These are phyloP conservation scores for Vitis cinerea DNA, from an alignment of 164 flowering plant genomes.

Conservation along the genomic window DNA sequence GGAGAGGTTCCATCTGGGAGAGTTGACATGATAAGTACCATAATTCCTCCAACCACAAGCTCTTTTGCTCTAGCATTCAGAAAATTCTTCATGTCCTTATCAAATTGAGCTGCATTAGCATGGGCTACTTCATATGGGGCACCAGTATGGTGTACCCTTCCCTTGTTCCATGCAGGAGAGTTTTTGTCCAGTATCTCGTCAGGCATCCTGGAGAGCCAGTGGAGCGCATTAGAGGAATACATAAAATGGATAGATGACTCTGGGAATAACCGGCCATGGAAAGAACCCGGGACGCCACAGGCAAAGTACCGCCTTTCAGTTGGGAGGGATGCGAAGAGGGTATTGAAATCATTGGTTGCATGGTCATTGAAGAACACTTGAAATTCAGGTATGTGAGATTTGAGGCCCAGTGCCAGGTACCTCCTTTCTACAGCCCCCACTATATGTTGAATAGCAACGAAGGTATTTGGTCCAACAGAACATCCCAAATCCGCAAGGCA, in stretches of 20 bases:
- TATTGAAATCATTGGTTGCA: constrained; percentile 31
- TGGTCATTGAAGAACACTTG: constrained; percentile 32
- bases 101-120: neutral
- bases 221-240: constrained; percentile 19
- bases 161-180: constrained; percentile 9
- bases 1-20: neutral
- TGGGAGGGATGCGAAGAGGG: constrained; percentile 32
- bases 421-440: constrained; percentile 14
- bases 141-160: neutral
- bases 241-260: constrained; percentile 27
- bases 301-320: constrained; percentile 22
- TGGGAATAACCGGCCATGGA: constrained; percentile 27
- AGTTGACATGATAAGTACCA: constrained; percentile 4
- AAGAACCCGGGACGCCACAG: constrained; percentile 33
- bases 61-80: neutral
- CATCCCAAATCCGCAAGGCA: constrained; percentile 36
- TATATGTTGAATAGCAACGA: constrained; percentile 16
- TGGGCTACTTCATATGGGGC: neutral
- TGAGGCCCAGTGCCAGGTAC: neutral
- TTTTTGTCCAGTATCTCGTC: constrained; percentile 11
- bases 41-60: neutral
- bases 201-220: constrained; percentile 32
- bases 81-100: neutral
- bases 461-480: constrained; percentile 35
- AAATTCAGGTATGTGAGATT: constrained; percentile 13